Evolutionary conservation across 352 stramenopile genomes (phyloP), one percentile per base, ranked within the genome.

Genomic region (Phytophthora ohioensis): DNA sequence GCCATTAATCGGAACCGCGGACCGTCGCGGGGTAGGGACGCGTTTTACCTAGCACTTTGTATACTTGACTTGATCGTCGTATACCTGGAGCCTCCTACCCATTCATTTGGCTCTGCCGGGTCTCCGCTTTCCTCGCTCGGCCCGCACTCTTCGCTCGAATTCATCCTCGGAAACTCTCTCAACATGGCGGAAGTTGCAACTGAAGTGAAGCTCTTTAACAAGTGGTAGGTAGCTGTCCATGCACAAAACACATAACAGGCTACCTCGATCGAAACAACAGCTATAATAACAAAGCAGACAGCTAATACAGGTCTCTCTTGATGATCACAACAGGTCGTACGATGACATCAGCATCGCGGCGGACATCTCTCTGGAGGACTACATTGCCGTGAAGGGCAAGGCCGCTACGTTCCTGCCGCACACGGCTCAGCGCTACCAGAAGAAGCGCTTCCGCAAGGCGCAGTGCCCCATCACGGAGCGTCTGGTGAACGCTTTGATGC

Each of bases 381-480:
- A 99, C 95, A 98, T 99, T 75, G 98, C 97, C 64, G 97, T 99
- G 75, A 99, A 98, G 83, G 95, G 96, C 77, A 98, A 99, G 85
- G 92, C 98, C 77, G 97, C 97, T 58, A 99, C 97, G 62, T 99
- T 98, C 93, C 80, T 99, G 79, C 97, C 98, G 58, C 98, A 99
- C 97, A 99, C 98, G 75, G 98, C 97, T 49, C 97, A 98, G 80
- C 97, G 97, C 72, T 99, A 99, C 91, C 98, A 99, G 92, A 98
- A 98, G 90, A 99, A 99, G 91, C 92, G 97, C 65, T 99, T 99
- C 90, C 97, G 97, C 79, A 99, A 99, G 94, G 98, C 98, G 59
- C 96, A 98, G 81, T 99, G 98, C 91, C 98, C 98, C 57, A 99
- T 99, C 72, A 97, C 99, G 60, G 98, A 99, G 85, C 96, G 98